Evolutionary conservation across 1,139 yeast species (phyloP).

Genomic region (Kurtzmaniella quercitrusa): DNA sequence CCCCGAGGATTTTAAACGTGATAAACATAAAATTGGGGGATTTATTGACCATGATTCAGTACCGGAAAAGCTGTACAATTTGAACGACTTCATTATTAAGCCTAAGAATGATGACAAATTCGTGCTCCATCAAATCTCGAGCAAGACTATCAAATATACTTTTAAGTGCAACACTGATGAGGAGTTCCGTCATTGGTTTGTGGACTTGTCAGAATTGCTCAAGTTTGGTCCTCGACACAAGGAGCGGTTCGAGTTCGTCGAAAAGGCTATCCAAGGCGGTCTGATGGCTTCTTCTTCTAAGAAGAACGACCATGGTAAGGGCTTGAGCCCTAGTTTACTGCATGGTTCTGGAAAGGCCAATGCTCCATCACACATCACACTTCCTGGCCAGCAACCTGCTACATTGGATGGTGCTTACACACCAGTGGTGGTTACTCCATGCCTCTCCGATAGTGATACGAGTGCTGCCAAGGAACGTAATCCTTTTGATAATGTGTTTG

Average conservation of each 20-base stretch:
- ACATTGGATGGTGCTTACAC: constrained; percentile 30
- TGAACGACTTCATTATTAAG: constrained; percentile 34
- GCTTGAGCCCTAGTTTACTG: neutral
- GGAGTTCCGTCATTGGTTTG: constrained; percentile 36
- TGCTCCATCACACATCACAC: neutral
- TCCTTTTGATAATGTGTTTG: constrained; percentile 37
- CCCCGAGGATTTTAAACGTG: constrained; percentile 13
- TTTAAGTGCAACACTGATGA: constrained; percentile 32
- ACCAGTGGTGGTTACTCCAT: constrained; percentile 36
- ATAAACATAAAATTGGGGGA: constrained; percentile 38
- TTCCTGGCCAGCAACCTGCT: constrained; percentile 2
- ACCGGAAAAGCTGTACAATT: constrained; percentile 41
- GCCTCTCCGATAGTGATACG: constrained; percentile 11
- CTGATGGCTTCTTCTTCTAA: neutral
- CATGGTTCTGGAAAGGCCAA: constrained; percentile 1
- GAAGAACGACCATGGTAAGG: neutral
- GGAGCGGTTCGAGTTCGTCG: constrained; percentile 33
- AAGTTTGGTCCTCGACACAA: constrained; percentile 33
- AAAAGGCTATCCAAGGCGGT: constrained; percentile 19
- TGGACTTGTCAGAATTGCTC: constrained; percentile 37
- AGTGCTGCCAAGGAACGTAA: constrained; percentile 23
- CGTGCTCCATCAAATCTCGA: constrained; percentile 26
- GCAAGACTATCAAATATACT: constrained; percentile 29
- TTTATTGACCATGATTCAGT: constrained; percentile 39
- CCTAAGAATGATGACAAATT: constrained; percentile 38